These are phyloP conservation scores for Abortiporus biennis DNA, from an alignment of 1,284 basidiomycete species.

Conservation along the genomic window DNA sequence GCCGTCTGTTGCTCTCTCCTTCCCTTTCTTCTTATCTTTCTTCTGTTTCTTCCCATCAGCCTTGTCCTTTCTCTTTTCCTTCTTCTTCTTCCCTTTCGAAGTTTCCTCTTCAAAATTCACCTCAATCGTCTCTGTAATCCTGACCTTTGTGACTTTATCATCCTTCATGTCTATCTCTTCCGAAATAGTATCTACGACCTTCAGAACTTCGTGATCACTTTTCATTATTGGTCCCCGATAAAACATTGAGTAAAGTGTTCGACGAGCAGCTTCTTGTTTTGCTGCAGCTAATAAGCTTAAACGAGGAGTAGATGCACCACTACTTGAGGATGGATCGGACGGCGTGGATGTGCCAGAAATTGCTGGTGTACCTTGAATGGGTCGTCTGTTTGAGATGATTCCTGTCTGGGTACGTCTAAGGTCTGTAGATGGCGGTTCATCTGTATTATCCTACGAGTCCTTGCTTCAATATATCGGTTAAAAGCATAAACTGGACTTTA, in stretches of 20 bases:
- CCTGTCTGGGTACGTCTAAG: slow-evolving; percentile 66
- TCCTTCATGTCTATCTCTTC: slow-evolving; percentile 1
- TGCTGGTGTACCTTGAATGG: slow-evolving; percentile 42
- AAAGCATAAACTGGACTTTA: slow-evolving; percentile 8
- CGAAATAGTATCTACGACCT: not conserved
- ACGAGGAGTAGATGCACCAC: slow-evolving; percentile 26
- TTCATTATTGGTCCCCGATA: slow-evolving; percentile 67
- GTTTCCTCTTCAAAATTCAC: slow-evolving; percentile 6
- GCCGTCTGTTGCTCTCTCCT: not conserved
- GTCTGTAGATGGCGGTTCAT: slow-evolving; percentile 15
- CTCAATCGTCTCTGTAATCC: slow-evolving; percentile 3
- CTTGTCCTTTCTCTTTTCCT: slow-evolving; percentile 9
- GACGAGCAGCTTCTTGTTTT: slow-evolving; percentile 73
- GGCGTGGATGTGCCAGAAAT: slow-evolving; percentile 44
- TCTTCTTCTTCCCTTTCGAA: slow-evolving; percentile 13
- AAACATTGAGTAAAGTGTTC: slow-evolving; percentile 75
- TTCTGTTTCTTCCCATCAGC: slow-evolving; percentile 4
- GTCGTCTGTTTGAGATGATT: slow-evolving; percentile 69
- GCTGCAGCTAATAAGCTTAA: slow-evolving; percentile 57
- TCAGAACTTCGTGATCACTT: slow-evolving; percentile 30
- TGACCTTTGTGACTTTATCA: slow-evolving; percentile 1
- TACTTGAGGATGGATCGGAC: slow-evolving; percentile 14
- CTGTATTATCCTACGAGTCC: slow-evolving; percentile 17
- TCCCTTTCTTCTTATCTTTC: slow-evolving; percentile 6
- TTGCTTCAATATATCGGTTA: slow-evolving; percentile 6